Evolutionary conservation across 345 rosid genomes (phyloP).

Genomic region (Populus alba): DNA sequence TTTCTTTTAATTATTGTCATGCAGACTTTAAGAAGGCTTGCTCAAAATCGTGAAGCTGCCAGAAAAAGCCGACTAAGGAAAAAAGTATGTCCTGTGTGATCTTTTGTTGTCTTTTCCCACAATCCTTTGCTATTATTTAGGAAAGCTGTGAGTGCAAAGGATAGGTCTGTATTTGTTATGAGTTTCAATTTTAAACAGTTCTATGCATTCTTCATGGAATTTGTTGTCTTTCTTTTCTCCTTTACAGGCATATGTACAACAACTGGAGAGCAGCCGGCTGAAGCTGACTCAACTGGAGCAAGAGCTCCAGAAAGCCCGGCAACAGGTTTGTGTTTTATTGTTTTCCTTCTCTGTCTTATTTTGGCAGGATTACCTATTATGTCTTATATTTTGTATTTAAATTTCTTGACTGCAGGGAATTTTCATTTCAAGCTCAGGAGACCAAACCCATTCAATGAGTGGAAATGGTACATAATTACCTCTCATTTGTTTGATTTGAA

Average conservation of each 20-base stretch:
- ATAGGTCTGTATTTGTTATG: neutral
- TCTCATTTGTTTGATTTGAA: neutral
- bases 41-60: conserved; percentile 99
- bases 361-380: neutral
- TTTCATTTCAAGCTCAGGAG: conserved; percentile 84
- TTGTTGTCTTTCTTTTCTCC: conserved; percentile 5
- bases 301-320: conserved; percentile 93
- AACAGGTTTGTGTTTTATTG: conserved; percentile 57
- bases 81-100: conserved; percentile 47
- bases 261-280: conserved; percentile 85
- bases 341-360: conserved; percentile 2
- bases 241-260: conserved; percentile 86
- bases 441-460: conserved; percentile 78
- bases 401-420: conserved; percentile 46
- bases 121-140: neutral
- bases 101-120: neutral
- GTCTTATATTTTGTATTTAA: neutral
- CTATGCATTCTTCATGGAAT: neutral
- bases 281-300: conserved; percentile 88
- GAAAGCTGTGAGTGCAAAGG: neutral
- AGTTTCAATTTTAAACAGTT: neutral
- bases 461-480: conserved; percentile 65
- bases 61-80: conserved; percentile 94
- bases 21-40: conserved; percentile 91
- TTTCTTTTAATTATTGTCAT: conserved; percentile 11